Base-by-base conservation (phyloP, 2,329 filamentous ascomycete genomes). In the Dothideomycetes sp. region DNA sequence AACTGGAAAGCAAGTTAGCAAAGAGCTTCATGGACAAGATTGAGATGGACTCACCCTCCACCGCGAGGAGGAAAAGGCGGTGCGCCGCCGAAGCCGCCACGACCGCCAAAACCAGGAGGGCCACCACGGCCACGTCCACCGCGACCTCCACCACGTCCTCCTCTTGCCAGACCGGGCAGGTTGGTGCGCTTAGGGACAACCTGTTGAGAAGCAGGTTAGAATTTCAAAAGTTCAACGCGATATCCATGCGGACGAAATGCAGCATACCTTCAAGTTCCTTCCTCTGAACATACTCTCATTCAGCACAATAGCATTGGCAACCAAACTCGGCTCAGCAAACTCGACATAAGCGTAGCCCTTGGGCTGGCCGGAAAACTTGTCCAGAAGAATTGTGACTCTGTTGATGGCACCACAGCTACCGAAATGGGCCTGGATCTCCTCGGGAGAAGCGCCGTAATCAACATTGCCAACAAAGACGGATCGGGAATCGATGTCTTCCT, bases 301-400 rank as follows among this genome's bases (percentile, higher is more conserved):
- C 44, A 98, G 71, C 28, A 96, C 87, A 46, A 98, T 74, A 18
- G 91, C 91, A 62, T 94, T 85, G 33, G 85, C 86, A 48, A 98
- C 89, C 47, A 95, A 73, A 64, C 78, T 88, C 34, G 91, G 87
- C 67, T 96, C 91, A 46, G 85, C 82, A 60, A 98, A 98, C 66
- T 98, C 91, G 55, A 98, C 91, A 66, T 98, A 98, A 58, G 91
- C 91, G 68, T 98, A 98, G 50, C 91, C 91, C 72, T 98, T 98
- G n/a, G 91, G 91, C 70, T 96, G 88, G 49, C 91, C 91, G 9
- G 88, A 94, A 59, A 95, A 96, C 70, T 98, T 98, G 69, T 98
- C 91, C 53, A 98, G 69, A 52, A 98, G 70, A 51, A 98, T 98
- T 1, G 91, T 98, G 45, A 98, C 91, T 46, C 91, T 82, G 65